phyloP scores from a whole-genome alignment of 2,329 filamentous ascomycete species.

The Sporothrix humicola region DNA sequence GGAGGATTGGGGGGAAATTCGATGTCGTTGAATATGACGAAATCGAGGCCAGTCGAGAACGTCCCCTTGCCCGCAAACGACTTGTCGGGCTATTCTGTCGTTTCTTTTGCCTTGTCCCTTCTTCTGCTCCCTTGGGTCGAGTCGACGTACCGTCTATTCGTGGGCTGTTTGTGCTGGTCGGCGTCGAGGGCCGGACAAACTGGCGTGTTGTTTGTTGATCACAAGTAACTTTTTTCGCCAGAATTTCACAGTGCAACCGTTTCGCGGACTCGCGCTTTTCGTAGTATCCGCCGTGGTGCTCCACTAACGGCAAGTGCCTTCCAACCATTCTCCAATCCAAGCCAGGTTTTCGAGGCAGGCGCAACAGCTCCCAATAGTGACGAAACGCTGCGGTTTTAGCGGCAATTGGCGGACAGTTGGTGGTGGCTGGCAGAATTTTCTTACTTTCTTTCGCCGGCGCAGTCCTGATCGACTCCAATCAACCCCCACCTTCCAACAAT shows the following conservation, averaged over 20 bases:
- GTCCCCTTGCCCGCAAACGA: too few species aligned
- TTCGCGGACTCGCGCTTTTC: not conserved
- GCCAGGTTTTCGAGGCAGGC: not conserved
- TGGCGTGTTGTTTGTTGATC: constrained; percentile 3
- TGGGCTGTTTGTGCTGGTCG: not conserved
- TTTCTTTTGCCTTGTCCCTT: not conserved
- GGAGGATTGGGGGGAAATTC: too few species aligned
- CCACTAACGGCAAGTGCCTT: too few species aligned
- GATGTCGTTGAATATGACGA: not conserved
- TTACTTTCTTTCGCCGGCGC: not conserved
- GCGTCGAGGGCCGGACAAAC: constrained; percentile 8
- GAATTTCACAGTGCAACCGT: not conserved
- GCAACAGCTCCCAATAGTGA: not conserved
- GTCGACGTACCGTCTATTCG: too few species aligned
- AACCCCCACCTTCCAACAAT: not conserved
- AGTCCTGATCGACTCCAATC: too few species aligned
- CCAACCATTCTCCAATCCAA: not conserved
- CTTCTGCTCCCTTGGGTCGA: not conserved
- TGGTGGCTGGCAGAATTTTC: constrained; percentile 25
- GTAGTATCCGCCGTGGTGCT: not conserved
- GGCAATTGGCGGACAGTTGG: not conserved
- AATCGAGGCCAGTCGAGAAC: too few species aligned
- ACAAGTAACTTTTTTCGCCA: constrained; percentile 4
- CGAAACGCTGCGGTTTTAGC: not conserved
- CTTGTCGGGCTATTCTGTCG: not conserved